Evolutionary conservation across 179 eudicot genomes (phyloP).

Genomic region (Nepenthes alata): DNA sequence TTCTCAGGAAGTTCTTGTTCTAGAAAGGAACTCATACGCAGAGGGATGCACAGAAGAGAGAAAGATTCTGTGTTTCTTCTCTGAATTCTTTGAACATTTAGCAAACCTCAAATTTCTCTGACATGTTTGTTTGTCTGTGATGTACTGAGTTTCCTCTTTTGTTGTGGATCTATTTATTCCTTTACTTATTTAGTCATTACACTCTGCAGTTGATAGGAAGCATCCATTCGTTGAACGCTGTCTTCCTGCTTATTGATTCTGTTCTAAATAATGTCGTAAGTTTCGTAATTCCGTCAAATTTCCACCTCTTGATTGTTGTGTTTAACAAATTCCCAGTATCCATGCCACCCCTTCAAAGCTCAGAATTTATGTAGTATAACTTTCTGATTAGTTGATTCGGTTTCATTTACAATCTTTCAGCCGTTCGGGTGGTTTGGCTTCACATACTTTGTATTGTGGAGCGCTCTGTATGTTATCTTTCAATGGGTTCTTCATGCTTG

Average conservation of each 20-base stretch:
- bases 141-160: too few species aligned
- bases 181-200: too few species aligned
- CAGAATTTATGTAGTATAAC: background rate
- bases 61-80: too few species aligned
- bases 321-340: too few species aligned
- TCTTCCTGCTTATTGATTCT: slow-evolving; percentile 62
- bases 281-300: background rate
- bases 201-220: slow-evolving; percentile 45
- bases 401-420: slow-evolving; percentile 27
- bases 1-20: too few species aligned
- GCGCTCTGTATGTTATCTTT: slow-evolving; percentile 39
- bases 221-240: slow-evolving; percentile 67
- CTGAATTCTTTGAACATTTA: too few species aligned
- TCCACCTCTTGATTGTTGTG: too few species aligned
- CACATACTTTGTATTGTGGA: slow-evolving; percentile 53
- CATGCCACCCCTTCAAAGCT: background rate
- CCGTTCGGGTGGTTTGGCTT: slow-evolving; percentile 67
- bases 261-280: slow-evolving; percentile 57
- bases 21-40: too few species aligned
- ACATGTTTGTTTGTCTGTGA: too few species aligned
- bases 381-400: background rate
- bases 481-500: slow-evolving; percentile 84
- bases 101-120: too few species aligned
- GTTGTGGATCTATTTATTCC: too few species aligned
- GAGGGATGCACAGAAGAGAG: too few species aligned